phyloP scores from a whole-genome alignment of 768 basidiomycete species.

The Tulasnella sp. region DNA sequence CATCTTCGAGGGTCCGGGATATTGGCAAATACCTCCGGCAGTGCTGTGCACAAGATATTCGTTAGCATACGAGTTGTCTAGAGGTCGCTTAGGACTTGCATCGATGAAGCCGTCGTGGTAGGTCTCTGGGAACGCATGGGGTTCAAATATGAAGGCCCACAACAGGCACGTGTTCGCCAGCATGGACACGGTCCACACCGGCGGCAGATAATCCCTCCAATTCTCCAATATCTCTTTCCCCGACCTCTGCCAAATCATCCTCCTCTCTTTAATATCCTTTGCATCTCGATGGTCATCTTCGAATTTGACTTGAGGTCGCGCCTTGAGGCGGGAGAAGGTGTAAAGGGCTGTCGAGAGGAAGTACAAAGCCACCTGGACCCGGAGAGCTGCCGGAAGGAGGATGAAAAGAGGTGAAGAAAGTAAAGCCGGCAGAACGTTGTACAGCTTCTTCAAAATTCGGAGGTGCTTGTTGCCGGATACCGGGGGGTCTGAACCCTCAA shows the following conservation, averaged over 20 bases:
- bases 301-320: background rate
- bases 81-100: background rate
- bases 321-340: slow-evolving; percentile 20
- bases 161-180: slow-evolving; percentile 29
- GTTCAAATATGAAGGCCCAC: slow-evolving; percentile 25
- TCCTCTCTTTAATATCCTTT: background rate
- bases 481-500: background rate
- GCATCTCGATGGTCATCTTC: background rate
- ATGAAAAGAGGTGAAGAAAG: slow-evolving; percentile 28
- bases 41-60: background rate
- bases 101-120: slow-evolving; percentile 20
- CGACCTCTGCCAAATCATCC: background rate
- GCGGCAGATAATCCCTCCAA: slow-evolving; percentile 30
- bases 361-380: slow-evolving; percentile 28
- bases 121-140: slow-evolving; percentile 24
- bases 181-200: slow-evolving; percentile 15
- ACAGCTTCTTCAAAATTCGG: background rate
- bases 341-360: slow-evolving; percentile 17
- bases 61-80: background rate
- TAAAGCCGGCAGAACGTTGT: slow-evolving; percentile 4
- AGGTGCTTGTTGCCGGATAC: background rate
- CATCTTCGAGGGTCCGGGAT: background rate
- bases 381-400: slow-evolving; percentile 17
- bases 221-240: background rate
- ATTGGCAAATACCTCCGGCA: slow-evolving; percentile 25